Base-by-base conservation (phyloP, 2,329 filamentous ascomycete species). In the Trichoderma citrinoviride region DNA sequence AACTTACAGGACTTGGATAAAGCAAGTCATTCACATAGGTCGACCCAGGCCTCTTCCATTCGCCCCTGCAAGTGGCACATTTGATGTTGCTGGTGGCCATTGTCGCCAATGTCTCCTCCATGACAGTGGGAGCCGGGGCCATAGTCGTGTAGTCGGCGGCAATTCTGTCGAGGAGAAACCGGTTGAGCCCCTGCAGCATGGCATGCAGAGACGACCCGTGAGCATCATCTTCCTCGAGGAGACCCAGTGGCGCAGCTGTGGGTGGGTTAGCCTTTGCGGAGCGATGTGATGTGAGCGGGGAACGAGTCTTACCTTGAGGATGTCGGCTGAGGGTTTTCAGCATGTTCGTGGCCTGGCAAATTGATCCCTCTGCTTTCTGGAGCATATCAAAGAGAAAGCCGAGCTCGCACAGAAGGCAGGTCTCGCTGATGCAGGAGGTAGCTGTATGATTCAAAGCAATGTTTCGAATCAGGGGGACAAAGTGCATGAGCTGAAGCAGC, bases 321-420 rank as follows among this genome's bases (percentile, higher is more conserved):
- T 93, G 89, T 68, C 88, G 90, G 74, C 91, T 93, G 65, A 99
- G 88, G 0, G 93, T 91, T 76, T 95, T 96, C 37, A 98, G 81
- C 68, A 99, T 85, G 73, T 99, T 99, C 0, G 94, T 97, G 15
- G 95, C 95, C 74, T 99, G 95, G 70, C 95, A 99, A 66, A 96
- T 96, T 64, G 93, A 90, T 0, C 93, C 94, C 68, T 90, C 90
- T 2, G 95, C 95, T 75, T 98, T 99, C 71, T 98, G 91, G 25
- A 99, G 84, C 95, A 99, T 99, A 74, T 99, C 96, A 71, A 97
- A 96, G 10, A 99, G 81, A 74, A 95, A 99, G 1, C 95, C 95
- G 69, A 99, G 83, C 77, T 99, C 95, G 77, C 95, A 99, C 1
- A 99, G 80, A 47, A 99, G 81, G 76, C 95, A 99, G 37, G 87